Evolutionary conservation across 75 land plant genomes (phyloP).

Genomic region (Chamaecyparis obtusa): DNA sequence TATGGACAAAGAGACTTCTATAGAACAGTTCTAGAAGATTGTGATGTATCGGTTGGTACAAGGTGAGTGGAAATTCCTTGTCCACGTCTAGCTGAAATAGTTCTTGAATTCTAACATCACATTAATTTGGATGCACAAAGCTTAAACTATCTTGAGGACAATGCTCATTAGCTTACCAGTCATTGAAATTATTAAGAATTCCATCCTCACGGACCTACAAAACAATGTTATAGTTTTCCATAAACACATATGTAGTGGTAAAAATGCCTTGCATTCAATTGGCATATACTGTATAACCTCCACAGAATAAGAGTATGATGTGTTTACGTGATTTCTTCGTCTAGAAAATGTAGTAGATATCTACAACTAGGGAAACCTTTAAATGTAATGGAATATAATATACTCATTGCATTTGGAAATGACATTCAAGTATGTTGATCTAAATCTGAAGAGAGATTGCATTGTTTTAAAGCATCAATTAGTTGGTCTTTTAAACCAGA

Average conservation of each 20-base stretch:
- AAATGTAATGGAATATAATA: not conserved
- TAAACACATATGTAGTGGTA: not conserved
- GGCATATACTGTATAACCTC: not conserved
- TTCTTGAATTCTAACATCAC: not conserved
- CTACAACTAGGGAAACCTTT: not conserved
- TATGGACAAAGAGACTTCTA: conserved; percentile 3
- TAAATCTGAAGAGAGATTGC: not conserved
- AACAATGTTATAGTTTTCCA: not conserved
- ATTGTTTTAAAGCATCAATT: not conserved
- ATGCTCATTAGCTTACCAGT: not conserved
- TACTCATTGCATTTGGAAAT: not conserved
- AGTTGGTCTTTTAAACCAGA: not conserved
- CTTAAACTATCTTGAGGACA: conserved; percentile 7
- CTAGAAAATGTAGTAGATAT: not conserved
- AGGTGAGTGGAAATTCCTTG: not conserved
- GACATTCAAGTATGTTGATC: not conserved
- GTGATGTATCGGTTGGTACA: conserved; percentile 1
- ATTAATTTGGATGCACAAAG: conserved; percentile 3
- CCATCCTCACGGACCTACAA: not conserved
- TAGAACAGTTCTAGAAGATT: conserved; percentile 2
- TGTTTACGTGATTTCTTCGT: conserved; percentile 1
- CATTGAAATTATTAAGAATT: not conserved
- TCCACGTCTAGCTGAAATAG: not conserved
- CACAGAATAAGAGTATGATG: not conserved
- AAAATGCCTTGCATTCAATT: not conserved